Evolutionary conservation across 352 stramenopile species (phyloP), one percentile per base, ranked within the genome.

Genomic region (Pythium chondricola): DNA sequence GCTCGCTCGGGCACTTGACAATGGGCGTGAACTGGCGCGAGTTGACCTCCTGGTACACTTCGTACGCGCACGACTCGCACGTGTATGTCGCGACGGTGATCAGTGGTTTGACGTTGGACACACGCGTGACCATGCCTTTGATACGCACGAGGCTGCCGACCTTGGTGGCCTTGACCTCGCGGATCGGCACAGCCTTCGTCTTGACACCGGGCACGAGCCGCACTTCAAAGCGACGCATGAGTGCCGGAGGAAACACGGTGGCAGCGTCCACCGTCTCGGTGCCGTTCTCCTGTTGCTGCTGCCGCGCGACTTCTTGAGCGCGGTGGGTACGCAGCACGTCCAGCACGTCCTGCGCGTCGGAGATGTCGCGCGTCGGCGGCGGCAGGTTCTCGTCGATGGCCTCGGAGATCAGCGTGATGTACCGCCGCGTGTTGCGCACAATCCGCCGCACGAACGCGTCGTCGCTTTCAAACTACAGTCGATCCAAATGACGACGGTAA

Each of bases 101-200:
- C 17, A 97, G 74, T 0, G 97, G 97, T 65, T 99, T 98, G 33
- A 99, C 97, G 55, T 98, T 97, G 0, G 95, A 98, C 0, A 97
- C 86, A n/a, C 96, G 83, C 1, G 97, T 99, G 26, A 99, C 94
- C 84, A 99, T 99, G 20, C 95, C 97, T 26, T 95, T 88, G 39
- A 99, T 92, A 1, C 87, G 93, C 10, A 99, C 96, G 4, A 99
- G 74, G 35, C 83, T 83, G 14, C 97, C 97, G 30, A 99, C 97
- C 35, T 98, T 88, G 17, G 65, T 64, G 0, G 96, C 95, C 18
- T 93, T 88, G 13, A 99, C 86, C n/a, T 98, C 75, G 44, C 96
- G 91, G 27, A 99, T 87, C 2, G 89, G 89, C 14, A 92, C 70
- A 6, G 88, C 83, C 53, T 85, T 93, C n/a, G 69, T 64, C 70